Percentiles rank a stretch among this genome's conserved stretches.
These are phyloP conservation scores for Cicer bijugum DNA, from an alignment of 306 rosid species.

Conservation along the genomic window DNA sequence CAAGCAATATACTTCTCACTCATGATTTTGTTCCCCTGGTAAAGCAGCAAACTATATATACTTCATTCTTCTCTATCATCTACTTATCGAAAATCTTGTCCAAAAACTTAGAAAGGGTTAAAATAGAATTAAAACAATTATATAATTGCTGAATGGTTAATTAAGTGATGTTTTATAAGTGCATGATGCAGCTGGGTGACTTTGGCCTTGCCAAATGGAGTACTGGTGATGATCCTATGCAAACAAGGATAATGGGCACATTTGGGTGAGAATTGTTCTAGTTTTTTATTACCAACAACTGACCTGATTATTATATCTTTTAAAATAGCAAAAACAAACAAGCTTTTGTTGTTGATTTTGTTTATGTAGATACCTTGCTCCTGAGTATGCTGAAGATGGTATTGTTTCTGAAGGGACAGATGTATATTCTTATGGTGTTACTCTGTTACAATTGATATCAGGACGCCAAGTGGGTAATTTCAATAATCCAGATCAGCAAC, in stretches of 20 bases:
- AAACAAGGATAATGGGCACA: conserved; percentile 81
- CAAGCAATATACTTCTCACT: conserved; percentile 87
- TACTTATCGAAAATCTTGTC: neutral
- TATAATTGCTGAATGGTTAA: neutral
- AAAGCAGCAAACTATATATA: conserved; percentile 11
- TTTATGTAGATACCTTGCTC: conserved; percentile 73
- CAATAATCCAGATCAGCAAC: conserved; percentile 45
- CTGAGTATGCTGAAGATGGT: conserved; percentile 82
- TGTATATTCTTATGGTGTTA: conserved; percentile 73
- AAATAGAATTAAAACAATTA: no score
- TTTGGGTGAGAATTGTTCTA: conserved; percentile 63
- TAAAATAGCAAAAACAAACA: neutral
- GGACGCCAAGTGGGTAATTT: conserved; percentile 60
- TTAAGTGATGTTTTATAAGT: conserved; percentile 26
- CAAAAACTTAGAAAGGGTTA: neutral
- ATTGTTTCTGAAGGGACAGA: conserved; percentile 70
- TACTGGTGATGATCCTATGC: conserved; percentile 54
- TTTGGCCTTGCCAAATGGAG: conserved; percentile 91
- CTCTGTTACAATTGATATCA: conserved; percentile 70
- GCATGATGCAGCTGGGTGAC: conserved; percentile 70
- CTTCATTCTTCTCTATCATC: neutral
- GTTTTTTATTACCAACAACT: neutral
- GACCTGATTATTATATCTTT: neutral
- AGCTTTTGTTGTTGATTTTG: conserved; percentile 11
- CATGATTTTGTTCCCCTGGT: conserved; percentile 91